Percentiles rank a stretch among this genome's conserved stretches.
Evolutionary conservation across 176 grass and related monocot species (phyloP).

Genomic region (Alloteropsis semialata): DNA sequence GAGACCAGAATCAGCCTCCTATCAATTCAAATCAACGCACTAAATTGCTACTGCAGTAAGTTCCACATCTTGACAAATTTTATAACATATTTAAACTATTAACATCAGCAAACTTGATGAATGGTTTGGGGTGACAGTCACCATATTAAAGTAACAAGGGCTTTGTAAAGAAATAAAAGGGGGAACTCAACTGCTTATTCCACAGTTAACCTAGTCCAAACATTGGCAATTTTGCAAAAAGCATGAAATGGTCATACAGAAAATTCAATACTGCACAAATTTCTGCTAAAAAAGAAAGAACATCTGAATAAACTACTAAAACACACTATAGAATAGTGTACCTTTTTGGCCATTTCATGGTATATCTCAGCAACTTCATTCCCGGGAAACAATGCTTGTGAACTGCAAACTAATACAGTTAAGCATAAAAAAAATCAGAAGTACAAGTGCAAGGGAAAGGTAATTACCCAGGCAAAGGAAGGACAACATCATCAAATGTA

Average conservation of each 20-base stretch:
- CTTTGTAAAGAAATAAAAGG: neutral
- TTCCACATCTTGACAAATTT: neutral
- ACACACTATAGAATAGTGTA: conserved; percentile 3
- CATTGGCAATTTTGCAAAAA: neutral
- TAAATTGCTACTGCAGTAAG: neutral
- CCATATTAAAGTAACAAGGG: neutral
- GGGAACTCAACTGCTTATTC: neutral
- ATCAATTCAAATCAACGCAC: neutral
- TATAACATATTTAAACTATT: neutral
- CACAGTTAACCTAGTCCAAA: conserved; percentile 6
- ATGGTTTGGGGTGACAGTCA: neutral
- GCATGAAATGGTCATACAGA: neutral
- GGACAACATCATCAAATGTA: conserved; percentile 84
- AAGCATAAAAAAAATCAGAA: conserved; percentile 18
- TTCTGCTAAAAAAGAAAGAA: conserved; percentile 16
- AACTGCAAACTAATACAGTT: conserved; percentile 50
- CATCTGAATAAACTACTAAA: conserved; percentile 16
- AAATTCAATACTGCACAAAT: neutral
- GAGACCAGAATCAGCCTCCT: neutral
- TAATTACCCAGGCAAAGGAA: conserved; percentile 92
- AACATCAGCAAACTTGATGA: neutral
- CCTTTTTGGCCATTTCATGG: conserved; percentile 93
- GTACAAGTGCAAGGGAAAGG: neutral
- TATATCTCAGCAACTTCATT: conserved; percentile 86
- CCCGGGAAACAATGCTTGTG: conserved; percentile 77